Percentiles rank a stretch among this genome's conserved stretches.
phyloP scores from a whole-genome alignment of 2,329 filamentous ascomycete species.

The Neodidymelliopsis sp. region DNA sequence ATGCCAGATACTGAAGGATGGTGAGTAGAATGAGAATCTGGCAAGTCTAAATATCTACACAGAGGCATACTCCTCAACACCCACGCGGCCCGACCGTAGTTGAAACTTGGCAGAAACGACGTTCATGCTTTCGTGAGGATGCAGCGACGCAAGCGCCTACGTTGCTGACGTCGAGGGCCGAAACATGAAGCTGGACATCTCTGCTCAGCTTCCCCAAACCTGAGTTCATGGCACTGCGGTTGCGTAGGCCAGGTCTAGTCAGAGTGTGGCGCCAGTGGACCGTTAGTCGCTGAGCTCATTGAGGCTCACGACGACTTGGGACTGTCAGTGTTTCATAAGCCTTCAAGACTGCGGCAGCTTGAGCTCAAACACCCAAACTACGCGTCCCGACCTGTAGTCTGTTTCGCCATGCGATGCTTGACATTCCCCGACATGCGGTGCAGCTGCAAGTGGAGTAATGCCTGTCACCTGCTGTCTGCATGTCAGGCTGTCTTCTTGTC shows the following conservation, averaged over 20 bases:
- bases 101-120: constrained; percentile 32
- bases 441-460: neutral
- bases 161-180: neutral
- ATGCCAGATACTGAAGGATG: neutral
- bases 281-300: neutral
- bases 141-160: neutral
- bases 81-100: constrained; percentile 24
- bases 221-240: constrained; percentile 10
- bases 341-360: constrained; percentile 19
- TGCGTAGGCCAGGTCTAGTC: neutral
- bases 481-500: neutral
- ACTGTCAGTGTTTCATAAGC: constrained; percentile 35
- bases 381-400: constrained; percentile 26
- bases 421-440: neutral
- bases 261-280: neutral
- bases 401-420: constrained; percentile 26
- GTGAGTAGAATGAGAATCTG: neutral
- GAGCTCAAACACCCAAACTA: constrained; percentile 29
- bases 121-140: constrained; percentile 4
- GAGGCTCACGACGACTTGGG: constrained; percentile 6
- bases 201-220: neutral
- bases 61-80: constrained; percentile 15
- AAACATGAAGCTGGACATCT: constrained; percentile 3
- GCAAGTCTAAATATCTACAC: constrained; percentile 7
- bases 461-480: neutral